phyloP scores from a whole-genome alignment of 2,329 filamentous ascomycete species.

The Acephala macrosclerotiorum region DNA sequence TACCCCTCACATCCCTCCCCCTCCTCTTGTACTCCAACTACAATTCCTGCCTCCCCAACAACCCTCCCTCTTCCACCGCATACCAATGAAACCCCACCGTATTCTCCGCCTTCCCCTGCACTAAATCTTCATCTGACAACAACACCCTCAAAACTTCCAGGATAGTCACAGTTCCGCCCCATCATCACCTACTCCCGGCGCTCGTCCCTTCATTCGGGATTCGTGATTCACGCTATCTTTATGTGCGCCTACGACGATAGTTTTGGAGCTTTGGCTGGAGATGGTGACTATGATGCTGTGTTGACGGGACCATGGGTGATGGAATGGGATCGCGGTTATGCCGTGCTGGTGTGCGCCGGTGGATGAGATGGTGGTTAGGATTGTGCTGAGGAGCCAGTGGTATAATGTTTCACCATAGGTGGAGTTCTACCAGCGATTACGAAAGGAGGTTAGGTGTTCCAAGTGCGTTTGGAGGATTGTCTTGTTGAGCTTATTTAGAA shows the following conservation, averaged over 20 bases:
- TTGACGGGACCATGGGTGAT: constrained; percentile 80
- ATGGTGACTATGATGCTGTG: constrained; percentile 88
- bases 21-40: constrained; percentile 79
- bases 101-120: constrained; percentile 73
- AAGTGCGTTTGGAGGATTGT: constrained; percentile 77
- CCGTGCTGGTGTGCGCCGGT: constrained; percentile 71
- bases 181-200: constrained; percentile 90
- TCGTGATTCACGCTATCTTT: constrained; percentile 86
- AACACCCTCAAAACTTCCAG: constrained; percentile 86
- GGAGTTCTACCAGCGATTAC: constrained; percentile 82
- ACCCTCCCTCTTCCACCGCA: constrained; percentile 83
- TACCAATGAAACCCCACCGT: constrained; percentile 97
- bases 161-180: constrained; percentile 90
- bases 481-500: constrained; percentile 75
- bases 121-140: constrained; percentile 71
- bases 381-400: constrained; percentile 80
- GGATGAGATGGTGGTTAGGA: constrained; percentile 72
- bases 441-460: constrained; percentile 76
- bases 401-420: constrained; percentile 81
- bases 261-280: constrained; percentile 82
- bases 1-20: constrained; percentile 49
- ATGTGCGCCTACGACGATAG: constrained; percentile 86
- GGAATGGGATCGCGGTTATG: constrained; percentile 75
- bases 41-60: constrained; percentile 86
- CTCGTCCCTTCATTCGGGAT: constrained; percentile 43